Evolutionary conservation across 257 asterid genomes (phyloP), one percentile per base, ranked within the genome.

Genomic region (Petrea volubilis): DNA sequence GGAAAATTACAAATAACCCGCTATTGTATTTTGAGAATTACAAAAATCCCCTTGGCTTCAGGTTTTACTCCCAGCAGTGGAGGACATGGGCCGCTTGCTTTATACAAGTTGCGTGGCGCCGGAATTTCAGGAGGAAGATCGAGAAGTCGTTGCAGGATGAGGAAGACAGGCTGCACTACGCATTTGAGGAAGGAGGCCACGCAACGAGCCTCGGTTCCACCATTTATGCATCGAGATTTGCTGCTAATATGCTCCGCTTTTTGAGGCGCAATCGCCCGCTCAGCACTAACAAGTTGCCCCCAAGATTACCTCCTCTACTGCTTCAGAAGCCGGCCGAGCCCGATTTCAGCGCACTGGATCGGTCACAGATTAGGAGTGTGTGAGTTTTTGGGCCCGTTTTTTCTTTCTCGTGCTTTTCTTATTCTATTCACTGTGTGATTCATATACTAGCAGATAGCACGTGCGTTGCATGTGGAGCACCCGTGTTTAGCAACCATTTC

Each of bases 51-150:
- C 43, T 38, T 31, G 34, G 28, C 51, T 74, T 49, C 81, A 87
- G 91, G 81, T 68, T 72, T 62, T 76, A 81, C 72, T 88, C 94
- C 4, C 84, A 82, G 65, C 94, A 90, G 50, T 90, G 97, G 94
- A 80, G 82, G 81, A 70, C 88, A 52, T 91, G 96, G 92, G 92
- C 80, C 28, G 90, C 87, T n/a, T 75, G 92, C 67, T 85, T 81
- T 51, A 87, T 88, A 73, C 97, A 88, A 74, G 91, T 72, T 24
- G 92, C 97, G 3, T 91, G 95, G 92, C 82, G 88, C 7, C 61
- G 88, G 43, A 71, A 82, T 51, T 74, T 73, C 68, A 78, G 91
- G 82, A 85, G 79, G 73, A 85, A 81, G 79, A 71, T 81, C 0
- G 90, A 82, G 73, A 80, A 66, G 67, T 67, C 75, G 2, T 33